phyloP scores from a whole-genome alignment of 2,329 filamentous ascomycete genomes.

The Colletotrichum sp. region DNA sequence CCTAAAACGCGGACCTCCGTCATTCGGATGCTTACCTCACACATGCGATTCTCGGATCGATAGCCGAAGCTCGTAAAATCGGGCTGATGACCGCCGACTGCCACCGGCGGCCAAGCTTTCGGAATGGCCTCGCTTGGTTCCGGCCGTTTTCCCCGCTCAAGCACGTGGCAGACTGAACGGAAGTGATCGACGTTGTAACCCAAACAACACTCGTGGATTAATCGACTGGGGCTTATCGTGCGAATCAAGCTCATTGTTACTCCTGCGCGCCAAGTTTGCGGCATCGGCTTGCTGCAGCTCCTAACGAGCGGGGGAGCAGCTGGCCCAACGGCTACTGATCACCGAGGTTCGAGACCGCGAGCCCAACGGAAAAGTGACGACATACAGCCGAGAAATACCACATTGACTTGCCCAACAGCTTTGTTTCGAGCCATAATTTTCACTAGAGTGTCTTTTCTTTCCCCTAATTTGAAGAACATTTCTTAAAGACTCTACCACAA shows the following conservation, averaged over 20 bases:
- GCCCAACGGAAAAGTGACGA: not conserved
- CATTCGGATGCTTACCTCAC: not conserved
- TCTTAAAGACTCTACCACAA: not conserved
- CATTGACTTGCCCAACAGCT: not conserved
- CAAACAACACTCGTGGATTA: not conserved
- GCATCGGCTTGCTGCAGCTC: not conserved
- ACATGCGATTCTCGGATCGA: not conserved
- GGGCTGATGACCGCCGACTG: not conserved
- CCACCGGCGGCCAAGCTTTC: not conserved
- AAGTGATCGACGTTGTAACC: not conserved
- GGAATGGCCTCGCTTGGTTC: not conserved
- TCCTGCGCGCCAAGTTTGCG: not conserved
- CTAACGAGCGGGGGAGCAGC: not conserved
- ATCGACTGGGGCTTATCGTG: not conserved
- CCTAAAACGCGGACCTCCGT: not conserved
- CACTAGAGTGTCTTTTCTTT: not conserved
- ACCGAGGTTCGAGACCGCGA: not conserved
- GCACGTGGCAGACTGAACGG: not conserved
- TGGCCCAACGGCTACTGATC: not conserved
- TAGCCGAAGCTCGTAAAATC: not conserved
- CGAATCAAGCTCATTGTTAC: not conserved
- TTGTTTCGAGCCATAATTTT: not conserved
- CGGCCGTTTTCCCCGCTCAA: not conserved
- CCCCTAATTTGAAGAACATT: not conserved
- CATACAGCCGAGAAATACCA: not conserved